A percentile compares a stretch with the other conserved stretches of the same genome.
Conservation (phyloP, 345 rosid species). For the Eucalyptus pumila region DNA sequence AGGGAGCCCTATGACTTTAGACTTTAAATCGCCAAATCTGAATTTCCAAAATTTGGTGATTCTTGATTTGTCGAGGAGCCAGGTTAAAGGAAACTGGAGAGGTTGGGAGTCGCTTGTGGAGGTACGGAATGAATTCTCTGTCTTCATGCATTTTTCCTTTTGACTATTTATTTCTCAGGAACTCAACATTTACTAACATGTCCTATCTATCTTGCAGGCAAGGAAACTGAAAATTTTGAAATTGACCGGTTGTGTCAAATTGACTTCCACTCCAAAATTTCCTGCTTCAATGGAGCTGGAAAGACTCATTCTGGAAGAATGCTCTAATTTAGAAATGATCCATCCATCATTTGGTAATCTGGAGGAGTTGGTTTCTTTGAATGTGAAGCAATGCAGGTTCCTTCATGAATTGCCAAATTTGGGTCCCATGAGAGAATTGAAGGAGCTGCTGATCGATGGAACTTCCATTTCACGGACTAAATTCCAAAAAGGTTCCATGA, state of each 20-base stretch:
- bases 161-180: rapidly evolving
- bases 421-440: background rate
- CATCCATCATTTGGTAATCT: too few species aligned
- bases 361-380: too few species aligned
- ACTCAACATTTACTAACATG: rapidly evolving
- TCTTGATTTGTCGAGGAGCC: rapidly evolving
- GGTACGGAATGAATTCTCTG: background rate
- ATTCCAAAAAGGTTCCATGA: background rate
- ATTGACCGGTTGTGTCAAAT: rapidly evolving
- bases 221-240: too few species aligned
- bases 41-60: rapidly evolving
- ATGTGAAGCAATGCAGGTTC: rapidly evolving
- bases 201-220: too few species aligned
- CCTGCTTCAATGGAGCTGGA: background rate
- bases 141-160: background rate
- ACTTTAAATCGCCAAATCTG: rapidly evolving
- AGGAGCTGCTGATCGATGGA: background rate
- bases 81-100: rapidly evolving
- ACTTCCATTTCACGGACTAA: background rate
- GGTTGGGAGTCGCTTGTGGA: rapidly evolving
- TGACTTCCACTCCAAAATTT: rapidly evolving
- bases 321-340: too few species aligned
- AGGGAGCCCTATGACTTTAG: rapidly evolving
- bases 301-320: background rate
- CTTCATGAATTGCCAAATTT: background rate